Evolutionary conservation across 768 basidiomycete species (phyloP), one percentile per base, ranked within the genome.

Genomic region (Rhizopogon vinicolor): DNA sequence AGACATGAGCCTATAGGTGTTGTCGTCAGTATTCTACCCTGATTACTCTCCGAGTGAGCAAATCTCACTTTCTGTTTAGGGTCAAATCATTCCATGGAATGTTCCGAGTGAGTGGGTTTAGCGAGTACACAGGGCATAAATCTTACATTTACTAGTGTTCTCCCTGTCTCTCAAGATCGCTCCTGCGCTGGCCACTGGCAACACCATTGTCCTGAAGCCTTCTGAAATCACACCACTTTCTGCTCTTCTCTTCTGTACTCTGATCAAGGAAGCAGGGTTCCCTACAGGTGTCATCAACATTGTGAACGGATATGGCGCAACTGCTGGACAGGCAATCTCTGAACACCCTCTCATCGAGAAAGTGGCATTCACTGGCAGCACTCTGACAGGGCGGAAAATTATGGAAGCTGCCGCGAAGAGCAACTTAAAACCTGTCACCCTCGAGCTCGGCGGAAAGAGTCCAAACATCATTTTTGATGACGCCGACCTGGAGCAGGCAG

Each of bases 311-410:
- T 85, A 85, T 63, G 93, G 92, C 40, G 55, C 74, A 33, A 83
- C 80, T 7, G 87, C 82, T 22, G 90, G 91, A 0, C 69, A 84
- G 40, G 87, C 89, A 16, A 85, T 95, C 58, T 67, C 80, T 4
- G 75, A 78, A 44, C 88, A 91, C 71, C 76, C 75, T 61, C 69
- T 70, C 8, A 85, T 91, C 58, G 77, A 82, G 51, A 91, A 90
- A 69, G 72, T 93, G 29, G 87, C 91, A 0, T 95, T 96, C 75
- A 96, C 93, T 0, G 93, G 92, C 3, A 88, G 86, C 56, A 91
- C 90, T 1, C 73, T 85, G 41, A 82, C 86, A 22, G 93, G 94
- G 8, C 80, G 91, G 10, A 85, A 84, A 61, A 78, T 96, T 65
- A 76, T 93, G 78, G 83, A 90, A 62, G 87, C 89, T 3, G 81